Evolutionary conservation across 768 basidiomycete genomes (phyloP), one percentile per base, ranked within the genome.

Genomic region (Leccinum obscurum): DNA sequence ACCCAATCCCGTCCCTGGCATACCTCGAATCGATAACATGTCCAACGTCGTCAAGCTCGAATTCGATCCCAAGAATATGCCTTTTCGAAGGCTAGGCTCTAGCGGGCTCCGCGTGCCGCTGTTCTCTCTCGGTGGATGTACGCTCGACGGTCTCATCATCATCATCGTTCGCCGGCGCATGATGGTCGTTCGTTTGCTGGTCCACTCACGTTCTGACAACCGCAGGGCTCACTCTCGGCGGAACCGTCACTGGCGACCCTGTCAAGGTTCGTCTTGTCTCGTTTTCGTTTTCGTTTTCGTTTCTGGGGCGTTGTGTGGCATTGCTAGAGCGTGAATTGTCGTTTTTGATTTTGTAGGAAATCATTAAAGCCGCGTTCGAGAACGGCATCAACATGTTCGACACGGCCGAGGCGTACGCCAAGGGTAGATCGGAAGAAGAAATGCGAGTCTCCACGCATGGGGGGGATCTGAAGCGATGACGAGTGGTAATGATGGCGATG

Each of bases 301-400:
- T 41, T 41, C 39, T n/a, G 39, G 17, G 39, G 17, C 15, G 15
- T 17, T 39, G 37, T 7, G 37, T 39, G 37, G 37, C 15, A 39
- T 39, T 17, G 37, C 37, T 39, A 4, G 17, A 39, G 15, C 37
- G 8, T 41, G 17, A 41, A n/a, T 41, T 17, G 39, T n/a, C 17
- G 39, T 4, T 41, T 39, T 41, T 41, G 39, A 9, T 41, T 41
- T n/a, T n/a, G 39, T 41, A 80, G 75, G 85, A 86, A 41, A 79
- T 84, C 60, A 77, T 87, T 74, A 81, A 81, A 69, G 71, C 76
- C 9, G 83, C 83, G 15, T 84, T 77, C 54, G 83, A 86, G 55
- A 70, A 74, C 20, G 83, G 82, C 6, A 78, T 83, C 71, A 83
- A 82, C 68, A 76, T 79, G 71, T 78, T 83, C 59, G 78, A 83